phyloP scores from a whole-genome alignment of 2,329 filamentous ascomycete genomes.

The Trichoderma harzianum region DNA sequence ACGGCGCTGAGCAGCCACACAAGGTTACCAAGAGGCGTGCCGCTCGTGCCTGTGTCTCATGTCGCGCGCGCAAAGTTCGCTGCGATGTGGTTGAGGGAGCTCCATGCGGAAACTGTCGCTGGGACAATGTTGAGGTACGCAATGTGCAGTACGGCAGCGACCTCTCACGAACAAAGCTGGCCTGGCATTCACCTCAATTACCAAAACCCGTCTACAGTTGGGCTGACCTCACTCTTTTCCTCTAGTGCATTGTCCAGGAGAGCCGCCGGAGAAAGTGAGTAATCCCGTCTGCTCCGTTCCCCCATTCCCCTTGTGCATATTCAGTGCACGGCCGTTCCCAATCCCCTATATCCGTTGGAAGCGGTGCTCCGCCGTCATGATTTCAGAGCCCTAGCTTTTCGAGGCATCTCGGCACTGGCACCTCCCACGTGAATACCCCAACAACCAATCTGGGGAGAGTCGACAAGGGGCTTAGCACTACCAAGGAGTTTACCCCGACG shows the following conservation, averaged over 20 bases:
- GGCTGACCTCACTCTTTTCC: conserved; percentile 12
- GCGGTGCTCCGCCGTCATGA: not conserved
- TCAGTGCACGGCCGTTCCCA: not conserved
- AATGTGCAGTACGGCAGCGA: not conserved
- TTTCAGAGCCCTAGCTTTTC: not conserved
- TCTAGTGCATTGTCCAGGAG: conserved; percentile 66
- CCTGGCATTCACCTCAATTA: not conserved
- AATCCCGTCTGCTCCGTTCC: not conserved
- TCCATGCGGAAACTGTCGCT: conserved; percentile 82
- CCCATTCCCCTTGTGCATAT: not conserved
- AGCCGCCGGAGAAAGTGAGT: conserved; percentile 84
- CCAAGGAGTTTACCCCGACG: not conserved
- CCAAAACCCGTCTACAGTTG: not conserved
- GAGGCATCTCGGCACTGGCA: not conserved
- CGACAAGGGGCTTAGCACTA: not conserved
- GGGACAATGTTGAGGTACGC: conserved; percentile 66
- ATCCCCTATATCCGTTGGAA: not conserved
- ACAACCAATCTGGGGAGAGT: not conserved
- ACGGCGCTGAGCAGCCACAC: conserved; percentile 32
- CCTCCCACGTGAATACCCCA: not conserved
- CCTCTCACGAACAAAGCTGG: not conserved
- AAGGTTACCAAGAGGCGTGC: conserved; percentile 73
- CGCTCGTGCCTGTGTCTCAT: conserved; percentile 87
- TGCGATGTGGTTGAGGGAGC: conserved; percentile 90
- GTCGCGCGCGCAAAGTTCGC: conserved; percentile 83